Evolutionary conservation across 345 rosid species (phyloP).

Genomic region (Dipteronia sinensis): DNA sequence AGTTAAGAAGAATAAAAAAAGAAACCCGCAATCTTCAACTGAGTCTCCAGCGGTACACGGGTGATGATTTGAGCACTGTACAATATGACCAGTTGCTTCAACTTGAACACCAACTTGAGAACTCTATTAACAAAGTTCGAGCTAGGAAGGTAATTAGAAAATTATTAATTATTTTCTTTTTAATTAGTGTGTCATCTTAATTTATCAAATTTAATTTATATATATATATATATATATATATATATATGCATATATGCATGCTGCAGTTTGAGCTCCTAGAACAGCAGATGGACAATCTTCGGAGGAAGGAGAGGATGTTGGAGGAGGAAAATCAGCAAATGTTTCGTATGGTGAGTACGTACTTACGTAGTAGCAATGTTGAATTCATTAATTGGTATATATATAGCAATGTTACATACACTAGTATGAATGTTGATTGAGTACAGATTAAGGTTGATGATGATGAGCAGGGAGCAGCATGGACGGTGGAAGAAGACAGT

Average conservation of each 20-base stretch:
- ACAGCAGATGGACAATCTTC: slow-evolving; percentile 33
- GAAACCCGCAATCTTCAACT: slow-evolving; percentile 37
- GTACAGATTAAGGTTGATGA: slow-evolving; percentile 4
- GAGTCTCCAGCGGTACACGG: slow-evolving; percentile 36
- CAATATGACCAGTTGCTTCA: slow-evolving; percentile 28
- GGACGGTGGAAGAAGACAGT: slow-evolving; percentile 11
- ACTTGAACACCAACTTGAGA: slow-evolving; percentile 35
- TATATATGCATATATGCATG: no score
- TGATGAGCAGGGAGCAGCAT: slow-evolving; percentile 3
- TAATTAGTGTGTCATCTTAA: no score
- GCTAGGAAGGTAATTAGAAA: slow-evolving; percentile 33
- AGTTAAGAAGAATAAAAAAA: slow-evolving; percentile 30
- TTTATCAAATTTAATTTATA: no score
- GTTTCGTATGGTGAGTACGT: not conserved
- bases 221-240: no score
- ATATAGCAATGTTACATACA: no score
- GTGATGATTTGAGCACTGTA: slow-evolving; percentile 26
- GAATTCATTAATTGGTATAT: no score
- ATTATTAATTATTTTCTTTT: no score
- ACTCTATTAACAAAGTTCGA: slow-evolving; percentile 37
- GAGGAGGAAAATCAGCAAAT: slow-evolving; percentile 41
- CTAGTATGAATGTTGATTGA: no score
- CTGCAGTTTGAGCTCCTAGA: slow-evolving; percentile 34
- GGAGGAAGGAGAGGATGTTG: slow-evolving; percentile 40
- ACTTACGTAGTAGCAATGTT: no score